phyloP scores from a whole-genome alignment of 495 filamentous ascomycete genomes.

The Rusavskia elegans region DNA sequence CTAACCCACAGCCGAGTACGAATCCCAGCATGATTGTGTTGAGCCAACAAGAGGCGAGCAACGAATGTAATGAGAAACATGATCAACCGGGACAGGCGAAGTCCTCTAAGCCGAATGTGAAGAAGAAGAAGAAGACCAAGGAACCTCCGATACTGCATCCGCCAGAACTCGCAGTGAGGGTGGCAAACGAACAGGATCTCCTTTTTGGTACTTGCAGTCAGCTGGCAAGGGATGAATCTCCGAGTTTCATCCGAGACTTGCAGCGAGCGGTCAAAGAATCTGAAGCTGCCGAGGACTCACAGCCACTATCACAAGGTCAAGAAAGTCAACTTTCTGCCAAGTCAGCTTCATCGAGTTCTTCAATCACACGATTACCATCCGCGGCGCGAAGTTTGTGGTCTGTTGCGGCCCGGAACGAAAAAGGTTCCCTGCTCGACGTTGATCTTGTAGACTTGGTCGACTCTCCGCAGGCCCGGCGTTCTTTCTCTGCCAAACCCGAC shows the following conservation, averaged over 20 bases:
- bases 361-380: conserved; percentile 15
- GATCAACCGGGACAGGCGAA: conserved; percentile 6
- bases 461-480: conserved; percentile 15
- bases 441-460: conserved; percentile 42
- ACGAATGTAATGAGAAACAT: conserved; percentile 7
- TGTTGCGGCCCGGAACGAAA: conserved; percentile 45
- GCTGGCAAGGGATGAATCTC: conserved; percentile 60
- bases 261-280: conserved; percentile 57
- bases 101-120: conserved; percentile 16
- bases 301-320: background rate
- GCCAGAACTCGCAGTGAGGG: conserved; percentile 51
- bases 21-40: no score
- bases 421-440: conserved; percentile 42
- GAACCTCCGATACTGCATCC: conserved; percentile 44
- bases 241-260: conserved; percentile 46
- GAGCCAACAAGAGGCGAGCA: conserved; percentile 12
- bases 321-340: background rate
- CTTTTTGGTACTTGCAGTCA: conserved; percentile 91
- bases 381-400: conserved; percentile 43
- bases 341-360: background rate
- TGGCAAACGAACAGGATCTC: conserved; percentile 60
- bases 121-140: conserved; percentile 29
- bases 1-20: background rate
- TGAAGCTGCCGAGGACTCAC: conserved; percentile 10
- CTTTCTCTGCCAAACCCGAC: no score